These are phyloP conservation scores for Scutellaria minor DNA, from an alignment of 257 asterid species.

Conservation along the genomic window DNA sequence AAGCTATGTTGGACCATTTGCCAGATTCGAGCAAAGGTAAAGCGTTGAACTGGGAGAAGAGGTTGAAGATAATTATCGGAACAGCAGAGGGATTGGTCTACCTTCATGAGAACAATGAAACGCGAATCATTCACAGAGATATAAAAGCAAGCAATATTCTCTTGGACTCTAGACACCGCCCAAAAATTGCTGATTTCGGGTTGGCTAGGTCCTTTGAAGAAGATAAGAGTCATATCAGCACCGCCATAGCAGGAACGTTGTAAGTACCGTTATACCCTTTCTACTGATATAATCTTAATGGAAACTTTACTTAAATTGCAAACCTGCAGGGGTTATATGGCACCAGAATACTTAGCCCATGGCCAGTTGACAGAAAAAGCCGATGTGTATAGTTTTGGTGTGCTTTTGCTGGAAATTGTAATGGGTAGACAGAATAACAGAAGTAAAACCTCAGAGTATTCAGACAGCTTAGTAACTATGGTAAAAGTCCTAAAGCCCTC, in stretches of 20 bases:
- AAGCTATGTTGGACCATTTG: slow-evolving; percentile 21
- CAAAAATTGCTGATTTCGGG: slow-evolving; percentile 79
- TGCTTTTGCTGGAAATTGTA: slow-evolving; percentile 68
- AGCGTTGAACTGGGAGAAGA: slow-evolving; percentile 59
- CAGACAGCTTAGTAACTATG: slow-evolving; percentile 54
- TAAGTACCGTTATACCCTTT: slow-evolving; percentile 33
- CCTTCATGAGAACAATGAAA: slow-evolving; percentile 66
- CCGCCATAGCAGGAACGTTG: slow-evolving; percentile 76
- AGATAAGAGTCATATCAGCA: slow-evolving; percentile 72
- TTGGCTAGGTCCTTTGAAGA: slow-evolving; percentile 73
- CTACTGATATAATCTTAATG: not conserved
- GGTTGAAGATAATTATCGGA: slow-evolving; percentile 62
- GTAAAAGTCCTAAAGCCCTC: slow-evolving; percentile 44
- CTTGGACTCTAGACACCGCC: slow-evolving; percentile 58
- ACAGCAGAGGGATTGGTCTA: slow-evolving; percentile 72
- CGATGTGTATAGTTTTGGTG: slow-evolving; percentile 75
- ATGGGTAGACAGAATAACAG: slow-evolving; percentile 63
- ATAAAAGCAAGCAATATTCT: slow-evolving; percentile 77
- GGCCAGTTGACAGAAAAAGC: slow-evolving; percentile 66
- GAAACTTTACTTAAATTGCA: not conserved
- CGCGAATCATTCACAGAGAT: slow-evolving; percentile 70
- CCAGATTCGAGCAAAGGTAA: slow-evolving; percentile 64
- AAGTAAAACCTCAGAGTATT: slow-evolving; percentile 54
- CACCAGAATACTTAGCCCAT: slow-evolving; percentile 65
- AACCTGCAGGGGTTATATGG: slow-evolving; percentile 65